These are phyloP conservation scores for Juncus effusus DNA, from an alignment of 176 grass and related monocot genomes.

Conservation along the genomic window DNA sequence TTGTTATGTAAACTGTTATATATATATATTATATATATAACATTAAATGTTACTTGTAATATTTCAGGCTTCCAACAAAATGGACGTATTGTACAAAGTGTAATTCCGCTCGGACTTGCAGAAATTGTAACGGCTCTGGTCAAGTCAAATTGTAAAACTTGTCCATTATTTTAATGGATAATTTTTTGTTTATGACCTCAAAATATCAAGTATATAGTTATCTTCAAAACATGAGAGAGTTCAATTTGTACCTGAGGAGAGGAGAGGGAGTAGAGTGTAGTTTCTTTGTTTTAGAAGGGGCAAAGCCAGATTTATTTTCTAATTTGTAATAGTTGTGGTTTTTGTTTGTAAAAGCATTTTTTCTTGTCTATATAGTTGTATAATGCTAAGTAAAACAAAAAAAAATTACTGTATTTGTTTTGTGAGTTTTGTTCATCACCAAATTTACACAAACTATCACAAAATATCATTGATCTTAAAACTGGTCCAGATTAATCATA, in stretches of 20 bases:
- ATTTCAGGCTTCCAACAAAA: conserved; percentile 40
- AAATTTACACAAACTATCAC: background rate
- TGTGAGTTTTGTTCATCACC: background rate
- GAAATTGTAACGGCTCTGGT: conserved; percentile 41
- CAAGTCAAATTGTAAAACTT: conserved; percentile 15
- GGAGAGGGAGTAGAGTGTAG: background rate
- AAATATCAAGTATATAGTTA: background rate
- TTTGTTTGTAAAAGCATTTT: background rate
- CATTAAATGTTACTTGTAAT: background rate
- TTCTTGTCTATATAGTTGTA: background rate
- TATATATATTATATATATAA: too few species aligned
- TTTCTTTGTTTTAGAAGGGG: background rate
- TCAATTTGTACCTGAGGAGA: background rate
- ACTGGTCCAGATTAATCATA: too few species aligned
- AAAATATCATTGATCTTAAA: background rate
- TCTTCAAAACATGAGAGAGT: background rate
- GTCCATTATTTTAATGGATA: background rate
- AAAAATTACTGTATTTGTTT: background rate
- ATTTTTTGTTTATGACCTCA: conserved; percentile 1
- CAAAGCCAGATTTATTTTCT: background rate
- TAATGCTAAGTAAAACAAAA: background rate
- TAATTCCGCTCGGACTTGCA: conserved; percentile 43
- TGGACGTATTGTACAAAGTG: conserved; percentile 52
- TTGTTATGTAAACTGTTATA: too few species aligned
- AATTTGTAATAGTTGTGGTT: background rate